phyloP scores from a whole-genome alignment of 371 early-diverging fungal species.

The Zychaea mexicana region DNA sequence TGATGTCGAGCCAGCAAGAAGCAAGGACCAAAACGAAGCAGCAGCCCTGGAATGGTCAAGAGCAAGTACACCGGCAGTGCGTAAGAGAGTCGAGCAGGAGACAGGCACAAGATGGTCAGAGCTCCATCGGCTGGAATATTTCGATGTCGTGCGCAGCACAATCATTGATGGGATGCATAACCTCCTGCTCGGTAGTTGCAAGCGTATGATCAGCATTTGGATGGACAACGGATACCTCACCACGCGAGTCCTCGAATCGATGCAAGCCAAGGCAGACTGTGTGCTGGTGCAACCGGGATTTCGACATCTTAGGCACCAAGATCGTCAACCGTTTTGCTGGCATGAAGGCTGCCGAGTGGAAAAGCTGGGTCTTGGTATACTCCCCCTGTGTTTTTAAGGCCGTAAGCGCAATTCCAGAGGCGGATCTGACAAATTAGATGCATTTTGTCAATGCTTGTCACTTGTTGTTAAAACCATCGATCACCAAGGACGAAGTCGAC shows the following conservation, averaged over 20 bases:
- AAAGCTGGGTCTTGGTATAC: slow-evolving; percentile 3
- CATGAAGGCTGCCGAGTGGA: slow-evolving; percentile 8
- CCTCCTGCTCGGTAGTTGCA: slow-evolving; percentile 2
- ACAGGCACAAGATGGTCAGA: background rate
- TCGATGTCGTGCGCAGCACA: slow-evolving; percentile 2
- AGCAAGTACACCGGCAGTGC: background rate
- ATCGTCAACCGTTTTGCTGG: background rate
- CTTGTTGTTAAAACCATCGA: background rate
- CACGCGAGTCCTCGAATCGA: background rate
- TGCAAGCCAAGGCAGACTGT: background rate
- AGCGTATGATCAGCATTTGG: background rate
- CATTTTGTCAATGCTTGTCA: slow-evolving; percentile 5
- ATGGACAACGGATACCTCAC: background rate
- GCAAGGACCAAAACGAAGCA: background rate
- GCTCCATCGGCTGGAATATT: slow-evolving; percentile 4
- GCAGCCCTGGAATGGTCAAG: background rate
- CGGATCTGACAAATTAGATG: background rate
- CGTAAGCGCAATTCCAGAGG: background rate
- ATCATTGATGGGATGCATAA: slow-evolving; percentile 17
- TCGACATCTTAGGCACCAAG: background rate
- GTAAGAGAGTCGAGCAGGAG: background rate
- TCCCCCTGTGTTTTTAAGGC: background rate
- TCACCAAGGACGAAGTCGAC: background rate
- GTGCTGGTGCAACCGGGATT: background rate
- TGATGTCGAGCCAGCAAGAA: background rate